Evolutionary conservation across 164 flowering plant genomes (phyloP).

Genomic region (Liriodendron chinense): DNA sequence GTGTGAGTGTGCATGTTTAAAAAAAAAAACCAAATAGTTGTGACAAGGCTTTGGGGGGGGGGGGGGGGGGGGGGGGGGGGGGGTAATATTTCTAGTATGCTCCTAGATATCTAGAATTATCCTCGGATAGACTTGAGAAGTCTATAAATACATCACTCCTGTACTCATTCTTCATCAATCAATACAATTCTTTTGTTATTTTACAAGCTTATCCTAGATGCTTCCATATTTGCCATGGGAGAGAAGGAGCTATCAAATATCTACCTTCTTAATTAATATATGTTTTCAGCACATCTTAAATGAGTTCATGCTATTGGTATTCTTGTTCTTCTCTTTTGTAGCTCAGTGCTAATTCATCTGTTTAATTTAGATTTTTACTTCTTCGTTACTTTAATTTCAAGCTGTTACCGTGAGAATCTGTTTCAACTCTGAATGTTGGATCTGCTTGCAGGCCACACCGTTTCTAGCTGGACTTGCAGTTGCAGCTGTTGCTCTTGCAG

Average conservation of each 20-base stretch:
- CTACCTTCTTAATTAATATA: neutral
- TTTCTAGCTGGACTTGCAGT: constrained; percentile 73
- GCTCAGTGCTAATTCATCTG: neutral
- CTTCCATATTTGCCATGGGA: neutral
- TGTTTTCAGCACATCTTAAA: neutral
- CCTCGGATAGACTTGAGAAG: too few species aligned
- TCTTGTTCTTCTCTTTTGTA: neutral
- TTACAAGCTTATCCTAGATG: neutral
- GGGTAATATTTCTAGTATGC: too few species aligned
- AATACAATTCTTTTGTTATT: too few species aligned
- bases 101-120: too few species aligned
- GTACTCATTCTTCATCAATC: too few species aligned
- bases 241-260: too few species aligned
- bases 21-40: too few species aligned
- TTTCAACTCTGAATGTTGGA: neutral
- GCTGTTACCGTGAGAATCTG: neutral
- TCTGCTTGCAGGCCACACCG: constrained; percentile 54
- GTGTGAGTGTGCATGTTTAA: too few species aligned
- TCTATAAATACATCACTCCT: too few species aligned
- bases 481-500: constrained; percentile 85
- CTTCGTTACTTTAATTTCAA: neutral
- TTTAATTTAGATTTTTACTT: neutral
- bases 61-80: too few species aligned
- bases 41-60: too few species aligned
- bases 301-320: neutral